Evolutionary conservation across 495 filamentous ascomycete species (phyloP).

Genomic region (Hyaloscypha variabilis): DNA sequence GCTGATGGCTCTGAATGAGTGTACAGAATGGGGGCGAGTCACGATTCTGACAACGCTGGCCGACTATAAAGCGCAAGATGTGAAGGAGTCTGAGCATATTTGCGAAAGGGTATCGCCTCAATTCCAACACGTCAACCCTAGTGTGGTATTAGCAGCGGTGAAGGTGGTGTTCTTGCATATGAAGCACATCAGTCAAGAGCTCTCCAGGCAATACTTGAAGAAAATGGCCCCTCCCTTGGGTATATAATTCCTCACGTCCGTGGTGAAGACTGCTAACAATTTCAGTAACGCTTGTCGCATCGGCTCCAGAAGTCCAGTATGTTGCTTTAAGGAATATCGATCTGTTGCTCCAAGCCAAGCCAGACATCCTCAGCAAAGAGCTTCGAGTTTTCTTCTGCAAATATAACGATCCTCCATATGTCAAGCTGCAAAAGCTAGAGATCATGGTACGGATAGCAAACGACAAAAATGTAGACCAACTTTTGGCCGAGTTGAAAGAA

Average conservation of each 20-base stretch:
- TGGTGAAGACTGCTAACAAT: slow-evolving; percentile 28
- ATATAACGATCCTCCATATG: slow-evolving; percentile 97
- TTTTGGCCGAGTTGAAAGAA: slow-evolving; percentile 92
- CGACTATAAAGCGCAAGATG: slow-evolving; percentile 81
- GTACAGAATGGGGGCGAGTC: slow-evolving; percentile 98
- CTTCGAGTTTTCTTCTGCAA: slow-evolving; percentile 99
- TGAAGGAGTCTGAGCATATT: slow-evolving; percentile 97
- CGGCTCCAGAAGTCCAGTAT: slow-evolving; percentile 96
- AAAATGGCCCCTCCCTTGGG: slow-evolving; percentile 98
- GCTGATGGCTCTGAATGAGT: slow-evolving; percentile 96
- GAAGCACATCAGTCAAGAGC: slow-evolving; percentile 76
- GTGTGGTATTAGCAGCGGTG: slow-evolving; percentile 94
- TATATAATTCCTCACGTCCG: slow-evolving; percentile 40
- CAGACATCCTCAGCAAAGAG: slow-evolving; percentile 95
- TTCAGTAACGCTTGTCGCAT: slow-evolving; percentile 91
- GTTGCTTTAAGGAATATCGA: slow-evolving; percentile 96
- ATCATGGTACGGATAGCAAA: slow-evolving; percentile 99
- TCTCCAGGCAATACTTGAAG: slow-evolving; percentile 81
- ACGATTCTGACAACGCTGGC: slow-evolving; percentile 90
- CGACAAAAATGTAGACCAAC: slow-evolving; percentile 93
- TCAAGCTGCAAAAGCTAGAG: slow-evolving; percentile 96
- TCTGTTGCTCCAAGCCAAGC: slow-evolving; percentile 90
- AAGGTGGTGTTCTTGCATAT: slow-evolving; percentile 98
- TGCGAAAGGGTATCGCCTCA: slow-evolving; percentile 95
- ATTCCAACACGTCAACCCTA: slow-evolving; percentile 98